phyloP scores from a whole-genome alignment of 768 basidiomycete genomes.

The Amanita jacksonii region DNA sequence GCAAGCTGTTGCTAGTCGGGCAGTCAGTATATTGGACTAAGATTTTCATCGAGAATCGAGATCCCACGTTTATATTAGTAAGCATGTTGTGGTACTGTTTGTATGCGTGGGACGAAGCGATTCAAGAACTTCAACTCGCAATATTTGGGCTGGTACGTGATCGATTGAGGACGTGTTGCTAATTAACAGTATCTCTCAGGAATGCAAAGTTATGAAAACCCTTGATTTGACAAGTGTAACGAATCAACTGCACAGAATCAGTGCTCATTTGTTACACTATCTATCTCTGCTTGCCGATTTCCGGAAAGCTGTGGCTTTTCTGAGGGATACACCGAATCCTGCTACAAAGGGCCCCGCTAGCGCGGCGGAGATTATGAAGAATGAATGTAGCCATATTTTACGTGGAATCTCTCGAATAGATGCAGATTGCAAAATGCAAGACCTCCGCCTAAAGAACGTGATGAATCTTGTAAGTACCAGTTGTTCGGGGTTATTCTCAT shows the following conservation, averaged over 20 bases:
- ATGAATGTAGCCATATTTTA: conserved; percentile 37
- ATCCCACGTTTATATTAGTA: conserved; percentile 47
- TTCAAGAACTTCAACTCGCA: conserved; percentile 42
- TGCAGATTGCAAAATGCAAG: conserved; percentile 29
- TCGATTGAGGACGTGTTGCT: not conserved
- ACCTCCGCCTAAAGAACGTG: conserved; percentile 37
- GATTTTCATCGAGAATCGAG: conserved; percentile 29
- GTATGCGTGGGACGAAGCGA: conserved; percentile 53
- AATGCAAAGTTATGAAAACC: conserved; percentile 31
- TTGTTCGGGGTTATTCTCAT: not conserved
- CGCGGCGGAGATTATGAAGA: conserved; percentile 32
- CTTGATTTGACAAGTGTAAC: conserved; percentile 33
- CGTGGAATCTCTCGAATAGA: conserved; percentile 42
- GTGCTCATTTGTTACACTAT: conserved; percentile 52
- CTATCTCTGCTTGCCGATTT: conserved; percentile 46
- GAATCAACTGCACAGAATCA: conserved; percentile 45
- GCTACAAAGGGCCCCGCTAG: too few species aligned
- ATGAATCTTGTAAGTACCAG: conserved; percentile 30
- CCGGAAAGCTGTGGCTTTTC: conserved; percentile 39
- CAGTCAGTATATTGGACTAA: conserved; percentile 39
- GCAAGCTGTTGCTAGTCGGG: conserved; percentile 40
- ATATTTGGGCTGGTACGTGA: conserved; percentile 34
- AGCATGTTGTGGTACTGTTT: conserved; percentile 49
- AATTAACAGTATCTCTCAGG: conserved; percentile 22
- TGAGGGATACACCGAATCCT: conserved; percentile 41